Evolutionary conservation across 2,329 filamentous ascomycete species (phyloP), one percentile per base, ranked within the genome.

Genomic region (Penicillium sp.): DNA sequence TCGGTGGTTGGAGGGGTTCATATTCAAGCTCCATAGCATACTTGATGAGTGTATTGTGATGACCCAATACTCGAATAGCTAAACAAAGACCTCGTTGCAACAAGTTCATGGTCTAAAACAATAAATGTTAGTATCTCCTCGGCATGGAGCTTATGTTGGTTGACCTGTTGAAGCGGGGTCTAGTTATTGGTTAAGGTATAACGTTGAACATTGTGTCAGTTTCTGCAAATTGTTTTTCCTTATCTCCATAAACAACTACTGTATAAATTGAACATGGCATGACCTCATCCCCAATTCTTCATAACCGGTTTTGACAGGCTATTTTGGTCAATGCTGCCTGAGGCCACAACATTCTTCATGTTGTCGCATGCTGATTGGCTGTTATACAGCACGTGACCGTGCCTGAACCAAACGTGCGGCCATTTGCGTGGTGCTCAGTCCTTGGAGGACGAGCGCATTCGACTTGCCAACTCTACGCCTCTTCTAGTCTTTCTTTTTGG

Each of bases 331-430:
- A 19, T 15, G 12, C 9, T 35, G 47, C 47, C 28, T 51, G 30
- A 35, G 49, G 30, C 49, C 9, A 22, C 13, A 3, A 22, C 10
- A 35, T 30, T 49, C 28, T 51, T 51, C 49, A 51, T 24, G 7
- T 19, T 12, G 7, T 8, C 30, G 35, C 28, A 35, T 30, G 54
- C 26, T 58, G 19, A 45, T 51, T 38, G 45, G 45, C 15, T 28
- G 17, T 13, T 35, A 3, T 3, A 2, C 4, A 50, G 26, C 59
- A 61, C 24, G 55, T 61, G 59, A 35, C 22, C 28, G 30, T 58
- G 13, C 59, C 55, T 61, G 59, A 49, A 8, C 59, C 49, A 19
- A 17, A 10, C 49, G 17, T 24, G 10, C 45, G 33, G 45, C 45
- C 19, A 49, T 26, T n/a, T 6, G 53, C 35, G 58, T 42, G 26